Percentiles rank a stretch among this genome's conserved stretches.
Conservation (phyloP, 345 rosid genomes). For the Brassica nigra region DNA sequence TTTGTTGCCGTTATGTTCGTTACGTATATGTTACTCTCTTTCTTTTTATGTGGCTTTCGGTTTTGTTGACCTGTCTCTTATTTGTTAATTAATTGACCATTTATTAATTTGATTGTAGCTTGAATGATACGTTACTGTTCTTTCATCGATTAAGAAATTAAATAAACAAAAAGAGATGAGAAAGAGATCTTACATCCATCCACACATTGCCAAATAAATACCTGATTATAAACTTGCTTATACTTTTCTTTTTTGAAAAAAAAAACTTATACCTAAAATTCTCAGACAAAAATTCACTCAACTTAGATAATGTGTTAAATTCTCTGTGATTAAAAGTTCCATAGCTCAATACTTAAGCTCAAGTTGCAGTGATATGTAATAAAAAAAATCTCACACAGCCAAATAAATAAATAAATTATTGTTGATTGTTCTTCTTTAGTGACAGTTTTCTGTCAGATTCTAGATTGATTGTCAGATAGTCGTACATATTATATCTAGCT, state of each 20-base stretch:
- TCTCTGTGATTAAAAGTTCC: no score
- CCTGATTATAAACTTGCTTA: no score
- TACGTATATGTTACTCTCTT: constrained; percentile 46
- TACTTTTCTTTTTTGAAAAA: no score
- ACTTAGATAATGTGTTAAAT: no score
- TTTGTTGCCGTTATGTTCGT: constrained; percentile 47
- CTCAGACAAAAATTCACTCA: neutral
- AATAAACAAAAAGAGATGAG: neutral
- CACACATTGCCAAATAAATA: neutral
- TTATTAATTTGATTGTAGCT: constrained; percentile 15
- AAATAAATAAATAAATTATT: no score
- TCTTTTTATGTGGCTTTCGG: constrained; percentile 34
- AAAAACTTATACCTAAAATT: neutral
- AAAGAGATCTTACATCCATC: neutral
- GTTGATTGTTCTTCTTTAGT: neutral
- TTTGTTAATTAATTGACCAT: constrained; percentile 40
- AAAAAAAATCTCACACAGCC: neutral
- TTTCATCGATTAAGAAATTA: neutral
- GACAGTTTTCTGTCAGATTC: neutral
- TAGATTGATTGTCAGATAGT: neutral
- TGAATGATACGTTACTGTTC: neutral
- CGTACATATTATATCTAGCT: neutral
- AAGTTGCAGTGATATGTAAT: no score
- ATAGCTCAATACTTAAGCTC: no score
- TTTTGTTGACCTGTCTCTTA: constrained; percentile 43